Percentiles rank a stretch among this genome's conserved stretches.
These are phyloP conservation scores for Microdochium nivale DNA, from an alignment of 2,329 filamentous ascomycete genomes.

Conservation along the genomic window DNA sequence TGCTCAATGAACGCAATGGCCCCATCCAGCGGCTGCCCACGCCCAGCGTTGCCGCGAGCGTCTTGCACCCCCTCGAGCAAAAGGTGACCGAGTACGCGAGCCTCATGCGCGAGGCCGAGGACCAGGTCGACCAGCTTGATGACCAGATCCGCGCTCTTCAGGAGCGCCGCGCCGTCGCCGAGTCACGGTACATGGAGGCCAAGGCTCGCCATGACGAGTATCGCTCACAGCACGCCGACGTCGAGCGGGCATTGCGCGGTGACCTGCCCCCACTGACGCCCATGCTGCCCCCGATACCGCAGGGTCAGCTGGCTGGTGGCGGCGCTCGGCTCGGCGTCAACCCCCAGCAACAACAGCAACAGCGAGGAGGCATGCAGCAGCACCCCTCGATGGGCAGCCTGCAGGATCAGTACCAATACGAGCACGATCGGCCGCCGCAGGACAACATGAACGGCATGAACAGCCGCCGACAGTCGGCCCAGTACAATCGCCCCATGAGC, in stretches of 20 bases:
- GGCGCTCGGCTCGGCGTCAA: constrained; percentile 5
- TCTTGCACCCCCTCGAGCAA: constrained; percentile 33
- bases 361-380: constrained; percentile 10
- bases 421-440: constrained; percentile 13
- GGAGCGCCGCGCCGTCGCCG: constrained; percentile 29
- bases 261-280: constrained; percentile 15
- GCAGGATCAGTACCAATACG: constrained; percentile 11
- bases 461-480: constrained; percentile 19
- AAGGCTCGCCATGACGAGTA: constrained; percentile 36
- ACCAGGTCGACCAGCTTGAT: constrained; percentile 31
- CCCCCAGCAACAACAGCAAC: constrained; percentile 5
- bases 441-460: constrained; percentile 10
- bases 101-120: constrained; percentile 31
- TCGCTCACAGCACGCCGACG: constrained; percentile 29
- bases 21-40: constrained; percentile 33
- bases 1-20: neutral
- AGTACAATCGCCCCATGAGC: constrained; percentile 15
- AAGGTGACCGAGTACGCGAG: constrained; percentile 34
- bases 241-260: constrained; percentile 31
- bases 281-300: neutral
- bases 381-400: constrained; percentile 12
- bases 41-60: constrained; percentile 31
- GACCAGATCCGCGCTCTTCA: constrained; percentile 31
- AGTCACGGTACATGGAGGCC: constrained; percentile 31
- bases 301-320: neutral